Conservation (phyloP, 345 rosid species). For the Luvunga scandens region DNA sequence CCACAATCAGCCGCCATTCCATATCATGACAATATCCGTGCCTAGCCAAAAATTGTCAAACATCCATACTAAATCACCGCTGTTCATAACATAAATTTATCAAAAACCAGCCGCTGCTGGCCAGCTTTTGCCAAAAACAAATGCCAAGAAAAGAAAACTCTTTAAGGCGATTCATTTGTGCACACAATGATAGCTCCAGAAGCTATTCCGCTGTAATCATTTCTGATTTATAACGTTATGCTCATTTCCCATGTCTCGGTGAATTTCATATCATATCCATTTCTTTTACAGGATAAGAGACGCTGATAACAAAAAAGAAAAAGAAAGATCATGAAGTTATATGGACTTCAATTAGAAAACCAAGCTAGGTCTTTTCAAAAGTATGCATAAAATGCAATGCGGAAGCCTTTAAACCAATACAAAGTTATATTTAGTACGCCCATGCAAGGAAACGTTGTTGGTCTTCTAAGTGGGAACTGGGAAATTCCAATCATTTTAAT, state of each 20-base stretch:
- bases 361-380: background rate
- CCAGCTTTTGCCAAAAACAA: background rate
- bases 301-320: background rate
- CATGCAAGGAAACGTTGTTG: constrained; percentile 11
- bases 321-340: background rate
- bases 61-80: background rate
- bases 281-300: background rate
- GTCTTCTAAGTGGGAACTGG: constrained; percentile 21
- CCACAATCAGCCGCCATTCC: too few species aligned
- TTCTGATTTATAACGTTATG: background rate
- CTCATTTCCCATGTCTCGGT: background rate
- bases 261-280: background rate
- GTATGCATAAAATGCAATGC: background rate
- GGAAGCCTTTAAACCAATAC: constrained; percentile 3
- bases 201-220: background rate
- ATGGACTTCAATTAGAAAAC: background rate
- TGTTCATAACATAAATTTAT: too few species aligned
- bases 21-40: too few species aligned
- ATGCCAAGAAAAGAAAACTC: background rate
- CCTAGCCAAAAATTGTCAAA: too few species aligned
- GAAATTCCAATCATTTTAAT: constrained; percentile 26
- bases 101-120: background rate
- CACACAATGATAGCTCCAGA: background rate
- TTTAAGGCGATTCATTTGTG: background rate
- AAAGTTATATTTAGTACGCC: background rate